Percentiles rank a stretch among this genome's conserved stretches.
Evolutionary conservation across 192 early-diverging fungal species (phyloP).

Genomic region (Podila clonocystis): DNA sequence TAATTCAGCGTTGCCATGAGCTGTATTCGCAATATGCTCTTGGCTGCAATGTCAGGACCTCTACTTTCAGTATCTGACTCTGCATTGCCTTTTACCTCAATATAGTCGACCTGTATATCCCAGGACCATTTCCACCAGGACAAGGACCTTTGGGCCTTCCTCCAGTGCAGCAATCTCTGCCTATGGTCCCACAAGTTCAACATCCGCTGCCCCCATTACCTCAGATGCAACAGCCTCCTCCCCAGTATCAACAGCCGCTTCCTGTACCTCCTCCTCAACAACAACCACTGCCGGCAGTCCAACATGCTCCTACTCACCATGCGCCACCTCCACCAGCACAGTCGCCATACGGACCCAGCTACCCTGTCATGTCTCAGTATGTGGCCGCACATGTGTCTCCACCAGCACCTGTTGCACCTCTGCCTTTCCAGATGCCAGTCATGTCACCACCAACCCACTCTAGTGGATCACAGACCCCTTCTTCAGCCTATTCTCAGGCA

Average conservation of each 20-base stretch:
- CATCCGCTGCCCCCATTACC: background rate
- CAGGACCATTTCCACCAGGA: slow-evolving; percentile 49
- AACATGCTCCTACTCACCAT: no score
- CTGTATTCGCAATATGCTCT: background rate
- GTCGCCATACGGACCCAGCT: background rate
- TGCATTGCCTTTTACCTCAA: no score
- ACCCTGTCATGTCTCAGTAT: background rate
- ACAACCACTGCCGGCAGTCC: no score
- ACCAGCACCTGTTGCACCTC: background rate
- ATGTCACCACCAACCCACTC: background rate
- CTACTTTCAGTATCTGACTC: no score
- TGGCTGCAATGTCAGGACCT: no score
- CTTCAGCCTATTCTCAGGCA: slow-evolving; percentile 8
- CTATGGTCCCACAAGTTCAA: background rate
- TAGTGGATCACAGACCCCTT: background rate
- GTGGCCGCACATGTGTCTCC: background rate
- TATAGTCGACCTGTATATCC: slow-evolving; percentile 36
- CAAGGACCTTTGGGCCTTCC: slow-evolving; percentile 24
- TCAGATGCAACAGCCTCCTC: slow-evolving; percentile 1
- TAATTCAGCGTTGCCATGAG: background rate
- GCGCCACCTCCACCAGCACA: background rate
- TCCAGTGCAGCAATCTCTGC: background rate
- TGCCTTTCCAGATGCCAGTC: background rate
- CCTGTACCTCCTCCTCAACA: no score
- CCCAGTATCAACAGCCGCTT: background rate